Base-by-base conservation (phyloP, 345 rosid species). In the Eucalyptus globulus region DNA sequence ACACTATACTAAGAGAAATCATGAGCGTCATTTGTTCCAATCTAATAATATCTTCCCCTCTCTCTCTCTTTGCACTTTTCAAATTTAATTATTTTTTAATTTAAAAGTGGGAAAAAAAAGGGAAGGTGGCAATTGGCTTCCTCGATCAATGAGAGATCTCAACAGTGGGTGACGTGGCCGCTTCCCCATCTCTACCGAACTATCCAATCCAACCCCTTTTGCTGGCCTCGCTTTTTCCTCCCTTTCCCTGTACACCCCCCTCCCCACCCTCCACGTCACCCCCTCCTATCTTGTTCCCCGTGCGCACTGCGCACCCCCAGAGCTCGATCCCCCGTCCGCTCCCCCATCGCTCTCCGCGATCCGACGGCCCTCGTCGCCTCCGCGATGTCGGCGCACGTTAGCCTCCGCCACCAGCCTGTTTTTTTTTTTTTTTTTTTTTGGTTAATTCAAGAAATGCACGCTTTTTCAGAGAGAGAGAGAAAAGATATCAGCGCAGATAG, bases 1-100 rank as follows among this genome's bases (percentile, higher is more conserved):
- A 14, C 51, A 49, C 16, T 14, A 49, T 14, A 49, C 16, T 1
- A 1, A 3, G 21, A 51, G 21, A 51, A 51, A 51, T 0, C 21
- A 0, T 21, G 0, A 0, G 0, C 0, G 1, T 19, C 10, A 21
- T 54, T n/a, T n/a, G 10, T 54, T 54, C 11, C 26, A 8, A 21
- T 22, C 26, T 9, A 24, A 58, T 24, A 58, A 58, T 58, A 58
- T 58, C 65, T 11, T 4, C 14, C 65, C 54, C 9, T 54, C 54
- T 3, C 9, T 16, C 0, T 51, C 21, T 51, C 9, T 21, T 1
- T 21, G 1, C 26, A 54, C 27, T 54, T 54, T 54, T 21, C 4
- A 1, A 2, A 4, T 56, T 87, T 56, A 56, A 44, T 60, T 87
- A 40, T 47, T 44, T 65, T 62, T 62, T 58, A 2, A 24, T 19